Percentiles rank a stretch among this genome's conserved stretches.
Conservation (phyloP, 2,329 filamentous ascomycete genomes). For the Colletotrichum lini region DNA sequence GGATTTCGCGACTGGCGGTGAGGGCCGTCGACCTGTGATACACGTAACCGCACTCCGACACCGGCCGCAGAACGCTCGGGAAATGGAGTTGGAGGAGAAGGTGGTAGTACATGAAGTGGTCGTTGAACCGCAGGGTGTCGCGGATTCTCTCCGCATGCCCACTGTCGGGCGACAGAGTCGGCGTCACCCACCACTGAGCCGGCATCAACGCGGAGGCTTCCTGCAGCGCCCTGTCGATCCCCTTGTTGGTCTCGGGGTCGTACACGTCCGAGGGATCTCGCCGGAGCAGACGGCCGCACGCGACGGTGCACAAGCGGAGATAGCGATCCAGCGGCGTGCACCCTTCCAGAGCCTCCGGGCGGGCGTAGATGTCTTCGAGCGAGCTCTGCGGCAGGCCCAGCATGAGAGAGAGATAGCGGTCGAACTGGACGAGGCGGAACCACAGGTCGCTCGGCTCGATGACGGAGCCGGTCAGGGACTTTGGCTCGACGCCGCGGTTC, state of each 20-base stretch:
- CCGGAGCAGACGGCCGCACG: slow-evolving; percentile 53
- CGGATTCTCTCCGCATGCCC: slow-evolving; percentile 38
- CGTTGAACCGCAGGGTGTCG: slow-evolving; percentile 46
- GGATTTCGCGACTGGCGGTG: slow-evolving; percentile 56
- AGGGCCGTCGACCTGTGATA: slow-evolving; percentile 51
- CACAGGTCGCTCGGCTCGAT: slow-evolving; percentile 48
- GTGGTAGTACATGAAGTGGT: slow-evolving; percentile 56
- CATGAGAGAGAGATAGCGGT: slow-evolving; percentile 57
- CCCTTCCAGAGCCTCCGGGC: slow-evolving; percentile 32
- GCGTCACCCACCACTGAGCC: slow-evolving; percentile 53
- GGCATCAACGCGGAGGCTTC: slow-evolving; percentile 51
- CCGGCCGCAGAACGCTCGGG: slow-evolving; percentile 53
- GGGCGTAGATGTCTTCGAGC: slow-evolving; percentile 32
- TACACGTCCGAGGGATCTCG: slow-evolving; percentile 50
- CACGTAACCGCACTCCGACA: background rate
- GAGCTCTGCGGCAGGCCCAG: slow-evolving; percentile 56
- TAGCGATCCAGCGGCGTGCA: slow-evolving; percentile 52
- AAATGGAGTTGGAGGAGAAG: slow-evolving; percentile 57
- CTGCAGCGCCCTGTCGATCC: slow-evolving; percentile 53
- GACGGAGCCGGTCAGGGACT: slow-evolving; percentile 7
- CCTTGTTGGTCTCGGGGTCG: slow-evolving; percentile 47
- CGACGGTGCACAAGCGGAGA: slow-evolving; percentile 48
- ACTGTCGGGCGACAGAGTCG: slow-evolving; percentile 44
- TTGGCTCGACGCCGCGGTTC: slow-evolving; percentile 36
- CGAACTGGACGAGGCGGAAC: slow-evolving; percentile 55